These are phyloP conservation scores for Vanrija sp. DNA, from an alignment of 1,284 basidiomycete species.

Conservation along the genomic window DNA sequence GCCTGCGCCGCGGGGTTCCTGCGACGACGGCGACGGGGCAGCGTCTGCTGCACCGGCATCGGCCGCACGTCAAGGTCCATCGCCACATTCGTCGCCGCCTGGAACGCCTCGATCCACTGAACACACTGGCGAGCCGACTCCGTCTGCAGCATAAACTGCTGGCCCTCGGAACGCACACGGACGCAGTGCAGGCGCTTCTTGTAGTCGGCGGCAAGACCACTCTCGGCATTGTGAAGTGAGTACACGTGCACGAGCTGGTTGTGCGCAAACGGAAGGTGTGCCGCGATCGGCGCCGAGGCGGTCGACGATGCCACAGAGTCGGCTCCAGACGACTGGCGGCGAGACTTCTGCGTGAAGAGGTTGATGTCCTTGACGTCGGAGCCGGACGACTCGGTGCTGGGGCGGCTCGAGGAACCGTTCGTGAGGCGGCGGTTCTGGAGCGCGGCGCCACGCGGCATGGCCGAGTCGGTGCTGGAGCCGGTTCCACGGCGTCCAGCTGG, in stretches of 20 bases:
- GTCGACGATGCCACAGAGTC: constrained; percentile 13
- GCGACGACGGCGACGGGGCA: constrained; percentile 51
- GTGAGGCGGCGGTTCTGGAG: constrained; percentile 6
- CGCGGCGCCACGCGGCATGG: not conserved
- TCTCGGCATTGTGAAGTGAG: constrained; percentile 85
- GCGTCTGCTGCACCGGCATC: constrained; percentile 72
- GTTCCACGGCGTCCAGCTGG: too few relatives aligned
- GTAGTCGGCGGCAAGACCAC: constrained; percentile 92
- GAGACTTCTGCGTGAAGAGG: constrained; percentile 27
- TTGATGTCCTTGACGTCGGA: constrained; percentile 35
- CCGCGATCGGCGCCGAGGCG: constrained; percentile 19
- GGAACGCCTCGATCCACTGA: constrained; percentile 93
- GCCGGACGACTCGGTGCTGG: not conserved
- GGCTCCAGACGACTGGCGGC: constrained; percentile 1
- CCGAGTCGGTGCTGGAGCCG: not conserved
- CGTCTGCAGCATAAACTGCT: constrained; percentile 94
- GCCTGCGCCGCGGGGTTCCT: constrained; percentile 19
- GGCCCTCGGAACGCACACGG: constrained; percentile 85
- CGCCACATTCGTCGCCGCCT: constrained; percentile 88
- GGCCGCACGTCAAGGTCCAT: constrained; percentile 83
- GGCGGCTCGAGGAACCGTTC: not conserved
- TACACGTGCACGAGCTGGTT: constrained; percentile 59
- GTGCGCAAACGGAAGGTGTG: constrained; percentile 45
- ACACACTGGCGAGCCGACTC: constrained; percentile 80
- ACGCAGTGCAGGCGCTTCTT: constrained; percentile 91